These are phyloP conservation scores for Vicia villosa DNA, from an alignment of 306 rosid species.

Conservation along the genomic window DNA sequence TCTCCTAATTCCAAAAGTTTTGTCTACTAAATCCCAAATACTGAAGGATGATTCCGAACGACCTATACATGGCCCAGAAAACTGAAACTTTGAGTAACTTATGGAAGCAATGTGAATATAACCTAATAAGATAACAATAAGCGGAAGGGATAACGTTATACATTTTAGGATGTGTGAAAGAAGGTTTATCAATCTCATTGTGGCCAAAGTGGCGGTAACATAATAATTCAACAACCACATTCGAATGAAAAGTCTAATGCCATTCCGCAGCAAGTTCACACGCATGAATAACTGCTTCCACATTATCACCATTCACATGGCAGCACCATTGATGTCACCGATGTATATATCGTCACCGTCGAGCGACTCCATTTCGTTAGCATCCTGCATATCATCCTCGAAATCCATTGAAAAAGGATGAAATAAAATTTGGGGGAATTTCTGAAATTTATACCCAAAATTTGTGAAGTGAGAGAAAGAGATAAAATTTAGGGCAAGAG, in stretches of 20 bases:
- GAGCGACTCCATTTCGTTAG: too few species aligned
- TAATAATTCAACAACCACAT: constrained; percentile 84
- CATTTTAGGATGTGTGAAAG: constrained; percentile 97
- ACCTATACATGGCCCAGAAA: constrained; percentile 52
- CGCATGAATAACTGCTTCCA: constrained; percentile 81
- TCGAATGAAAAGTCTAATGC: constrained; percentile 90
- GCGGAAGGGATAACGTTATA: constrained; percentile 61
- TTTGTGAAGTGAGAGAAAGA: too few species aligned
- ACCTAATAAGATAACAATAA: not conserved
- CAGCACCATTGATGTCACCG: too few species aligned
- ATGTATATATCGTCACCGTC: too few species aligned
- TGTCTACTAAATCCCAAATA: constrained; percentile 78
- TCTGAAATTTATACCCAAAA: too few species aligned
- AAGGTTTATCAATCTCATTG: constrained; percentile 93
- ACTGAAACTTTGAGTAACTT: constrained; percentile 29
- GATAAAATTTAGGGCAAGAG: too few species aligned
- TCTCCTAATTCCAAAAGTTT: constrained; percentile 75
- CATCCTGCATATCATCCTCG: too few species aligned
- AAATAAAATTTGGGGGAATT: too few species aligned
- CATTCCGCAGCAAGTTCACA: constrained; percentile 92
- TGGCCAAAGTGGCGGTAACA: constrained; percentile 94
- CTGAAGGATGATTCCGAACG: constrained; percentile 77
- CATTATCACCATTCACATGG: constrained; percentile 86
- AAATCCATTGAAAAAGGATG: too few species aligned
- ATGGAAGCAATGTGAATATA: constrained; percentile 1